Evolutionary conservation across 2,329 filamentous ascomycete genomes (phyloP), one percentile per base, ranked within the genome.

Genomic region (Ploettnerulaceae sp.): DNA sequence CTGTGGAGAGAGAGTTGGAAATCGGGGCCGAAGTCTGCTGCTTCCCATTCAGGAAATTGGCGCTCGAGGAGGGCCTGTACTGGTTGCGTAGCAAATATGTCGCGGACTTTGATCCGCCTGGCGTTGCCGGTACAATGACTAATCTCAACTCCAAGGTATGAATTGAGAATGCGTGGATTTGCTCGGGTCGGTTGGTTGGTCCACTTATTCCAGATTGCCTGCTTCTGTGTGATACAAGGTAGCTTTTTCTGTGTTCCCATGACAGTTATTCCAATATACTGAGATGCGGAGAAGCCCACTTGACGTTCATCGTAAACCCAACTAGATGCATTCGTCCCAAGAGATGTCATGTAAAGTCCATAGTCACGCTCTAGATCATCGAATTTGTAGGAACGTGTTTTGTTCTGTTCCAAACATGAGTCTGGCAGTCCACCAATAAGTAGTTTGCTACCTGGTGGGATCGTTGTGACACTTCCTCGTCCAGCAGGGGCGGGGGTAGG

Each of bases 121-220:
- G 49, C 35, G 38, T 52, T 52, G 35, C 49, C 49, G 6, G 49
- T 52, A 22, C 49, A 52, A 17, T 49, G 45, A 17, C 49, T 52
- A 12, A 52, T 46, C 25, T 52, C 49, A 14, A 52, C 40, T 17
- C 41, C 45, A 12, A 48, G 15, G 12, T 38, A 52, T 2, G 21
- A 28, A 31, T 52, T 49, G 22, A 52, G 29, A n/a, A 45, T 20
- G 3, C 22, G n/a, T 6, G 40, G 40, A 36, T 48, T 49, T 17
- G 45, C 45, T 15, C 15, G 22, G 12, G 7, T 22, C 12, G 49
- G 45, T 7, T 35, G 25, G 9, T 43, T 33, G 21, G 22, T 52
- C 22, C 38, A 43, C 21, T 39, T 48, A 8, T 46, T 48, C 42
- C 37, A 47, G 14, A 52, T 46, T 7, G 25, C 7, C 9, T 47